These are phyloP conservation scores for Millerago galiae DNA, from an alignment of 805 yeast genomes.

Conservation along the genomic window DNA sequence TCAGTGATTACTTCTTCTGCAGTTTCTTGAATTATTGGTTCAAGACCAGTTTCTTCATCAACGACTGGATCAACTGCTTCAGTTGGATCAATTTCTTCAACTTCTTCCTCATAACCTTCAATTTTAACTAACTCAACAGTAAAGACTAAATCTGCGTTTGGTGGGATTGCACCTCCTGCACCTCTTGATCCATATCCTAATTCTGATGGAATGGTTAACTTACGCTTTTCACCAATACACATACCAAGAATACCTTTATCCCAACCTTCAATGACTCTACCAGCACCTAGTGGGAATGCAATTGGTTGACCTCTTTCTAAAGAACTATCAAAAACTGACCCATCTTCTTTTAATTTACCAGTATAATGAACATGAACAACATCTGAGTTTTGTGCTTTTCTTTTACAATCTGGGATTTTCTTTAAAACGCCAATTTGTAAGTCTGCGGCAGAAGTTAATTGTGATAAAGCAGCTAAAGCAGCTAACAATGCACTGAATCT, in stretches of 20 bases:
- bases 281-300: slow-evolving; percentile 64
- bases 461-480: neutral
- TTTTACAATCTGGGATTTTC: slow-evolving; percentile 40
- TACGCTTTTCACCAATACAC: slow-evolving; percentile 88
- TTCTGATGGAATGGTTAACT: slow-evolving; percentile 69
- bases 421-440: slow-evolving; percentile 7
- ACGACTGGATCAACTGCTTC: neutral
- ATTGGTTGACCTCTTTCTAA: slow-evolving; percentile 59
- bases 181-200: slow-evolving; percentile 76
- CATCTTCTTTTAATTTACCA: slow-evolving; percentile 57
- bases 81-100: neutral
- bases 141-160: slow-evolving; percentile 66
- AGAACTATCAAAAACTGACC: slow-evolving; percentile 73
- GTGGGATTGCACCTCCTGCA: slow-evolving; percentile 73
- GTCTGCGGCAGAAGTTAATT: slow-evolving; percentile 1
- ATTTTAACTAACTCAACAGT: slow-evolving; percentile 59
- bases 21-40: neutral
- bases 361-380: slow-evolving; percentile 69
- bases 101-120: slow-evolving; percentile 25
- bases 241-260: slow-evolving; percentile 69
- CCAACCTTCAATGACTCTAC: slow-evolving; percentile 87
- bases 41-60: neutral
- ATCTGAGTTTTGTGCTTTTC: slow-evolving; percentile 61
- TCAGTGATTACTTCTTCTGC: slow-evolving; percentile 1
- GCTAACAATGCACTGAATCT: slow-evolving; percentile 1